A percentile compares a stretch with the other conserved stretches of the same genome.
These are phyloP conservation scores for Pyricularia sp. DNA, from an alignment of 2,329 filamentous ascomycete genomes.

Conservation along the genomic window DNA sequence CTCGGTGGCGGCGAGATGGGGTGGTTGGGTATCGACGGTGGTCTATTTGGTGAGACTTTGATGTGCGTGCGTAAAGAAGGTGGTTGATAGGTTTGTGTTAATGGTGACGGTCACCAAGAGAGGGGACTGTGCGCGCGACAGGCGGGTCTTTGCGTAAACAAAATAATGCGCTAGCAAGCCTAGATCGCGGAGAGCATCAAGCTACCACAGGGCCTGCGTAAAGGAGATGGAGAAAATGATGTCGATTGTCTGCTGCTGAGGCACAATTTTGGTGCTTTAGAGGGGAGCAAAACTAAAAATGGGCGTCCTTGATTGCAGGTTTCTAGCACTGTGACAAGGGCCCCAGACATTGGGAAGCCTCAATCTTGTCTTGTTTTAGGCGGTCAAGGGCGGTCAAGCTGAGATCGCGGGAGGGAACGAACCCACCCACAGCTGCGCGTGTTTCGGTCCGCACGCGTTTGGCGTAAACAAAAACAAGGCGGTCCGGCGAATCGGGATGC, in stretches of 20 bases:
- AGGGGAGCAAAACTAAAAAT: not conserved
- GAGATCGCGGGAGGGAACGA: not conserved
- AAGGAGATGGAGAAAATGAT: not conserved
- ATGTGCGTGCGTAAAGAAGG: not conserved
- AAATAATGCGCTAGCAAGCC: not conserved
- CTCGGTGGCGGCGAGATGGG: not conserved
- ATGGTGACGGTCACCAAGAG: not conserved
- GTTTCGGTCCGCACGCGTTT: not conserved
- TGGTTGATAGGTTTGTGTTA: not conserved
- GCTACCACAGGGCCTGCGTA: not conserved
- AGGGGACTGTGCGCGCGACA: not conserved
- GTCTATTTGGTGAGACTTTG: not conserved
- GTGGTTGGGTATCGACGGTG: not conserved
- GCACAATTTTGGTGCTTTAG: not conserved
- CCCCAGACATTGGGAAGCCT: not conserved
- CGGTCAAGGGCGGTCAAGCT: not conserved
- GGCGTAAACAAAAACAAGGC: not conserved
- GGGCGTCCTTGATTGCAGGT: not conserved
- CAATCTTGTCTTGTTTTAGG: not conserved
- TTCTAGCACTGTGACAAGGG: not conserved
- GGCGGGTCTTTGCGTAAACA: not conserved
- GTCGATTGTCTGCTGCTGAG: not conserved
- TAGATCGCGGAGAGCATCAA: not conserved
- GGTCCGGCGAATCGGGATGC: not conserved
- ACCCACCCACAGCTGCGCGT: not conserved